These are phyloP conservation scores for Setaria italica DNA, from an alignment of 202 grass and related monocot genomes.

Conservation along the genomic window DNA sequence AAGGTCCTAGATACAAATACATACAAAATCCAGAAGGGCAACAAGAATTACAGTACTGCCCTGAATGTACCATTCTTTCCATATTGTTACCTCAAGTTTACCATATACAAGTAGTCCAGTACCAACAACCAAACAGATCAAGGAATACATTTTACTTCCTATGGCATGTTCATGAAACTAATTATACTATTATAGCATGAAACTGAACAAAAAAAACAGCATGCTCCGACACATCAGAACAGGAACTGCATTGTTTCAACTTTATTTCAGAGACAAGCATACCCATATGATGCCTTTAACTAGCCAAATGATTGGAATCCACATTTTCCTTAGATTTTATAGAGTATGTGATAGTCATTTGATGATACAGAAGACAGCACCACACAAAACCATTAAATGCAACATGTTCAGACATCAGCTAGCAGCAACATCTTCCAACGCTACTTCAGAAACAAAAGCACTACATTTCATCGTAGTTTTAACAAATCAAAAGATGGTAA, in stretches of 20 bases:
- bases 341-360: neutral
- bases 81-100: conserved; percentile 26
- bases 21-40: conserved; percentile 1
- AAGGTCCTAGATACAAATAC: conserved; percentile 43
- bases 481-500: neutral
- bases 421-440: too few relatives aligned
- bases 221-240: neutral
- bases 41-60: conserved; percentile 27
- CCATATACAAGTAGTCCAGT: neutral
- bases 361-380: neutral
- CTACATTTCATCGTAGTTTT: neutral
- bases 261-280: neutral
- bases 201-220: too few relatives aligned
- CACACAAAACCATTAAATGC: neutral
- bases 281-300: neutral
- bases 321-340: neutral
- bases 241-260: neutral
- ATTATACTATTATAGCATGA: neutral
- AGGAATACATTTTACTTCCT: neutral
- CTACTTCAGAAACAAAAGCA: neutral
- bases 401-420: neutral
- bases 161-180: neutral
- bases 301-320: neutral
- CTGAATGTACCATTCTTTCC: conserved; percentile 50
- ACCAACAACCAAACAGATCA: neutral